These are phyloP conservation scores for Nannizziopsis barbatae DNA, from an alignment of 2,329 filamentous ascomycete species.

Conservation along the genomic window DNA sequence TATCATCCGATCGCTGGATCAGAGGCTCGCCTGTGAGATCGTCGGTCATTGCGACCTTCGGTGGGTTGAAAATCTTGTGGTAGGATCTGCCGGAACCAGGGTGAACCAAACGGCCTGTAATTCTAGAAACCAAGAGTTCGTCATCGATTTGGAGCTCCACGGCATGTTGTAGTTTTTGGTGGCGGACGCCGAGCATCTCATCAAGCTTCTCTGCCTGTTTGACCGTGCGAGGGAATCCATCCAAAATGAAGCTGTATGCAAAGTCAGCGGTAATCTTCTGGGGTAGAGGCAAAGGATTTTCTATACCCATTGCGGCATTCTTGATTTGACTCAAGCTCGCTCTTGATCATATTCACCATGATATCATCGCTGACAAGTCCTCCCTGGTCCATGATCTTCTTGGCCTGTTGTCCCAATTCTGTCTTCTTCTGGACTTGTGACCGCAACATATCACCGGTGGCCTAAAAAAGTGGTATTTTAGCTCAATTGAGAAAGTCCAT, in stretches of 20 bases:
- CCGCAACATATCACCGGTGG: slow-evolving; percentile 97
- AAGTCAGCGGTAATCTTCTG: slow-evolving; percentile 9
- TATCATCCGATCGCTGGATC: slow-evolving; percentile 93
- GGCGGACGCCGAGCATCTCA: slow-evolving; percentile 67
- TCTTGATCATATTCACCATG: slow-evolving; percentile 99
- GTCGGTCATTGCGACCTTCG: slow-evolving; percentile 87
- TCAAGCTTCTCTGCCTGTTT: slow-evolving; percentile 91
- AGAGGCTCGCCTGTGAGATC: slow-evolving; percentile 94
- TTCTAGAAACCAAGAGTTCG: slow-evolving; percentile 80
- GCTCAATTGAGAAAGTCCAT: not conserved
- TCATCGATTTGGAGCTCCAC: slow-evolving; percentile 97
- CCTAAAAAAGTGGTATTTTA: slow-evolving; percentile 43
- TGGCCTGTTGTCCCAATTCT: slow-evolving; percentile 81
- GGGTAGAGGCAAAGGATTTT: not conserved
- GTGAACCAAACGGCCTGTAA: slow-evolving; percentile 92
- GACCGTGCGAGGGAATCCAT: slow-evolving; percentile 95
- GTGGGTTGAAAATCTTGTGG: slow-evolving; percentile 98
- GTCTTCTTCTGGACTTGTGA: slow-evolving; percentile 98
- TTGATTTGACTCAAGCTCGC: slow-evolving; percentile 81
- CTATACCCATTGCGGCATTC: slow-evolving; percentile 93
- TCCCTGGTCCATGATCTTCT: slow-evolving; percentile 99
- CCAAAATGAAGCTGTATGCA: slow-evolving; percentile 75
- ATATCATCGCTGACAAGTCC: slow-evolving; percentile 97
- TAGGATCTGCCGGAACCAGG: slow-evolving; percentile 92
- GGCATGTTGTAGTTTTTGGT: slow-evolving; percentile 84